phyloP scores from a whole-genome alignment of 352 stramenopile species.

The Globisporangium cystogenes region DNA sequence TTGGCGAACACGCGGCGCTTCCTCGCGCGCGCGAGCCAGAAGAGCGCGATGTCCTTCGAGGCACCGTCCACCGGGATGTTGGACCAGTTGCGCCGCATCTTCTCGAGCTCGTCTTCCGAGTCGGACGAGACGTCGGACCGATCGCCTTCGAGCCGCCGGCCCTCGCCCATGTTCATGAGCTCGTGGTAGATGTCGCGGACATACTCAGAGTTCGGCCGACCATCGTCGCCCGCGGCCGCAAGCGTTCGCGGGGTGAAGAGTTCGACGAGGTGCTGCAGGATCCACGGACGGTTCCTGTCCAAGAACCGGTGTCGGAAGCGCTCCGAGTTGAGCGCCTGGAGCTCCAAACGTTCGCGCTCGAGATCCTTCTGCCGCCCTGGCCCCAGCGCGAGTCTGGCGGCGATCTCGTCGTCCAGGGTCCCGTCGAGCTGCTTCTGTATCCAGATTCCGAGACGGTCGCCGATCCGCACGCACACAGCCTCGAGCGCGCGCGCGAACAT shows the following conservation, averaged over 20 bases:
- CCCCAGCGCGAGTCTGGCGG: conserved; percentile 91
- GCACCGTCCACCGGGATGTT: conserved; percentile 79
- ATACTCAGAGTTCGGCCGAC: conserved; percentile 89
- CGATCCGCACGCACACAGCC: conserved; percentile 50
- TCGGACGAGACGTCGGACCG: conserved; percentile 92
- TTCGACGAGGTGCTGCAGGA: conserved; percentile 95
- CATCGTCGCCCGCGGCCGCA: conserved; percentile 50
- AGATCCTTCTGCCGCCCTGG: conserved; percentile 92
- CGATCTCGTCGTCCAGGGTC: conserved; percentile 95
- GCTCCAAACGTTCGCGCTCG: conserved; percentile 93
- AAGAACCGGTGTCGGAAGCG: conserved; percentile 96
- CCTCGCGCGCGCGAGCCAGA: conserved; percentile 91
- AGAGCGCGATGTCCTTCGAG: conserved; percentile 85
- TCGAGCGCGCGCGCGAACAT: conserved; percentile 67
- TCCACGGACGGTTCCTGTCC: conserved; percentile 95
- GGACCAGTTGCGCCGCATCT: conserved; percentile 82
- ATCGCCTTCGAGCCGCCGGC: conserved; percentile 80
- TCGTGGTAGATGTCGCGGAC: conserved; percentile 96
- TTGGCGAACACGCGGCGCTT: conserved; percentile 91
- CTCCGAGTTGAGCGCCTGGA: conserved; percentile 96
- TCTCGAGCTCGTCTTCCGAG: conserved; percentile 88
- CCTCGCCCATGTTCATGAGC: conserved; percentile 92
- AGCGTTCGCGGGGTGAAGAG: conserved; percentile 93
- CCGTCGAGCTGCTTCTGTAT: conserved; percentile 89
- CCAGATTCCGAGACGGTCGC: conserved; percentile 88